Base-by-base conservation (phyloP, 2,329 filamentous ascomycete species). In the Botrytis fragariae region DNA sequence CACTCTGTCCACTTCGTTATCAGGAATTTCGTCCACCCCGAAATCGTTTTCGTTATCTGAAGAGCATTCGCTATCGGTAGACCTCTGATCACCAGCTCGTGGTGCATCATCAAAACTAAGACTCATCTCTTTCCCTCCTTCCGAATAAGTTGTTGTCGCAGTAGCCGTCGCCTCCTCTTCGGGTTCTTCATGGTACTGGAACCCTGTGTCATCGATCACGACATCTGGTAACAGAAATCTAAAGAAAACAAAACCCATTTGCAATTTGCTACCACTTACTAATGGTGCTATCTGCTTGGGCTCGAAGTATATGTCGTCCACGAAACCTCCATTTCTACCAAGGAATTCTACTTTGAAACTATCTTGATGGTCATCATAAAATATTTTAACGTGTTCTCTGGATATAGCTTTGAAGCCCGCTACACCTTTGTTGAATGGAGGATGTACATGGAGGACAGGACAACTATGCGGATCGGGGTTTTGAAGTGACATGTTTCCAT, bases 381-480 rank as follows among this genome's bases (percentile, higher is more conserved):
- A 84, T 77, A 95, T 93, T 78, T 90, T 91, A 67, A 93, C 84
- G 80, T 95, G 93, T 77, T 91, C 85, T 74, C 92, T 86, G 5
- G 92, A 95, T 72, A 95, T 94, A 69, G 87, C 88, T 79, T 92
- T 92, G 69, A 92, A 93, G 75, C 87, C 89, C 74, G 82, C 85
- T 4, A 89, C 87, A 74, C 89, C 88, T 67, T 88, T 85, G 8
- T 87, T 87, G 2, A 87, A 87, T 0, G 89, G 89, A 5, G 92
- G 92, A 80, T 94, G 92, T 62, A 95, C 93, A 48, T 89, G 89
- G 67, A 94, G 86, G 73, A 93, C 87, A 4, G 91, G 89, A 72
- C 90, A 88, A 73, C 90, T 86, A 74, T 87, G 82, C 0, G 89
- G 88, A 37, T 89, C 88, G 1, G 90, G 89, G 85, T 86, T 68